Percentiles rank a stretch among this genome's conserved stretches.
Conservation (phyloP, 2,329 filamentous ascomycete genomes). For the Xenoacremonium recifei region DNA sequence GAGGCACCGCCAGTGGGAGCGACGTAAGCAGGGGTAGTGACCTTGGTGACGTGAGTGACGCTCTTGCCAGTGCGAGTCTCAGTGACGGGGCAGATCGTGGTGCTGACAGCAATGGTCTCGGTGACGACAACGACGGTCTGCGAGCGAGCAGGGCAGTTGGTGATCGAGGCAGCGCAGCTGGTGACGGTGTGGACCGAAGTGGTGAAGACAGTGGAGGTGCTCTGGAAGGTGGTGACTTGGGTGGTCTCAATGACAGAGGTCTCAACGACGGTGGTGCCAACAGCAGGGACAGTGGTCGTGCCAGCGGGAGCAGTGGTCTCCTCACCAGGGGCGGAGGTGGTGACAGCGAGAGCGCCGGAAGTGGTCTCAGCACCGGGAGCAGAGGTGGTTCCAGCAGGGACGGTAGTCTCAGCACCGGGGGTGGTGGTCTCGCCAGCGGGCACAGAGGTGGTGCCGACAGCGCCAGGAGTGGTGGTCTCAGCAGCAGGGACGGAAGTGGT, state of each 20-base stretch:
- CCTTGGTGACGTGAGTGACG: slow-evolving; percentile 19
- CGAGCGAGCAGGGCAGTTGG: slow-evolving; percentile 50
- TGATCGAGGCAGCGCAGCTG: slow-evolving; percentile 43
- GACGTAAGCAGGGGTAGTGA: slow-evolving; percentile 21
- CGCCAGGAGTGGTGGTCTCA: slow-evolving; percentile 11
- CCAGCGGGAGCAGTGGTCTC: slow-evolving; percentile 38
- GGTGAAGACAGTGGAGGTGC: slow-evolving; percentile 50
- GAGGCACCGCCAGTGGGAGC: slow-evolving; percentile 18
- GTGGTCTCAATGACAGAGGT: too few species aligned
- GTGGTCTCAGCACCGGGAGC: slow-evolving; percentile 6
- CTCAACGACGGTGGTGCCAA: slow-evolving; percentile 5
- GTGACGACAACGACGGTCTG: slow-evolving; percentile 47
- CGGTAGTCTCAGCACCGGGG: slow-evolving; percentile 43
- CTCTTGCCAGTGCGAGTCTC: slow-evolving; percentile 38
- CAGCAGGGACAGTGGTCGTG: slow-evolving; percentile 12
- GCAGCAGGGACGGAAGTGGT: not conserved
- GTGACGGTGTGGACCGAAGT: slow-evolving; percentile 50
- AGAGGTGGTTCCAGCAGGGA: slow-evolving; percentile 26
- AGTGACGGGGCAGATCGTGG: slow-evolving; percentile 62
- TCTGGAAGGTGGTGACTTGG: slow-evolving; percentile 41
- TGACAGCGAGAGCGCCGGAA: slow-evolving; percentile 12
- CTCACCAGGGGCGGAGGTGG: slow-evolving; percentile 37
- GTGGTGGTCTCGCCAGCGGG: slow-evolving; percentile 3
- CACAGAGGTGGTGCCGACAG: slow-evolving; percentile 25
- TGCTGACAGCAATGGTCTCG: slow-evolving; percentile 55